Conservation (phyloP, 306 rosid genomes). For the Castanopsis chinensis region DNA sequence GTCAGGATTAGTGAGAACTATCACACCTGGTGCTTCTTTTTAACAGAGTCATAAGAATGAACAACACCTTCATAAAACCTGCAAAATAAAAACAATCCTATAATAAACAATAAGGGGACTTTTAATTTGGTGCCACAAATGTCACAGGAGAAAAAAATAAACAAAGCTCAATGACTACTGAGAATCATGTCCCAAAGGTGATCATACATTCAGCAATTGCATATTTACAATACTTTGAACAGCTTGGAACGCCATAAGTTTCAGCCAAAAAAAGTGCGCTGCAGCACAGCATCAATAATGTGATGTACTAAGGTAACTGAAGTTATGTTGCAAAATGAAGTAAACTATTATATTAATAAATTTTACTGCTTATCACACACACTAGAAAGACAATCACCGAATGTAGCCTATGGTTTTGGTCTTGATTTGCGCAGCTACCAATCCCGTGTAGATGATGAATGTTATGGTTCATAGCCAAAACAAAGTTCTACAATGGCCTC, state of each 20-base stretch:
- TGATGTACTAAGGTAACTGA: not conserved
- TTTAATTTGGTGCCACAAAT: not conserved
- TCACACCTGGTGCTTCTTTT: slow-evolving; percentile 63
- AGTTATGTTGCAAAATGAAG: not conserved
- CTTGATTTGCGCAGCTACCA: too few species aligned
- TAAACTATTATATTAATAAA: too few species aligned
- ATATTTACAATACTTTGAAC: not conserved
- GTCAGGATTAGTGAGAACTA: slow-evolving; percentile 9
- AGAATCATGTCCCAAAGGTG: not conserved
- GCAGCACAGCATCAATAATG: not conserved
- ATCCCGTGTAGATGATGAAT: too few species aligned
- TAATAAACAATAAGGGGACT: not conserved
- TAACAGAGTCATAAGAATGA: slow-evolving; percentile 42
- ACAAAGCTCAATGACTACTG: not conserved
- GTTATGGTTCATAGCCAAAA: too few species aligned
- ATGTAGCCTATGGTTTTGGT: too few species aligned
- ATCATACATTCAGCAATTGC: not conserved
- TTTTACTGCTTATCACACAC: too few species aligned
- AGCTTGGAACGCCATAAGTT: not conserved
- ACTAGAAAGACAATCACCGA: too few species aligned
- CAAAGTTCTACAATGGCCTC: too few species aligned
- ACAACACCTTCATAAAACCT: slow-evolving; percentile 83
- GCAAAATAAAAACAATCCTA: slow-evolving; percentile 15
- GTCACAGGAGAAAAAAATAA: not conserved
- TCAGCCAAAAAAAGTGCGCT: not conserved